These are phyloP conservation scores for Microsporum audouinii DNA, from an alignment of 2,329 filamentous ascomycete genomes.

Conservation along the genomic window DNA sequence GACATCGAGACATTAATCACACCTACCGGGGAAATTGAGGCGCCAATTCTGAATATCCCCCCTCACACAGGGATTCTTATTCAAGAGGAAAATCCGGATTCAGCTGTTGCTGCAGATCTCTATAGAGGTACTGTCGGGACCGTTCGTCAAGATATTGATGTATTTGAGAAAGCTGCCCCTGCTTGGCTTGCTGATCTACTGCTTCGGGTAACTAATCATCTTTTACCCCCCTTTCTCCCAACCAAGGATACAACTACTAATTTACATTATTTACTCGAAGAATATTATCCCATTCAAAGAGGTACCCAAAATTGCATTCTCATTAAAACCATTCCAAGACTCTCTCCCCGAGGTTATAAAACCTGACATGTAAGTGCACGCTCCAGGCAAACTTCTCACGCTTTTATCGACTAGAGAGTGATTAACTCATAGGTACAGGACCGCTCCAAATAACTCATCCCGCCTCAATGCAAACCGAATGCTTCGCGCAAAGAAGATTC, in stretches of 20 bases:
- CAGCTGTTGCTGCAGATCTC: slow-evolving; percentile 62
- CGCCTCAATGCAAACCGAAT: slow-evolving; percentile 93
- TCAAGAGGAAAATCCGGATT: slow-evolving; percentile 53
- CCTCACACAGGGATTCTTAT: slow-evolving; percentile 49
- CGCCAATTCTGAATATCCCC: slow-evolving; percentile 35
- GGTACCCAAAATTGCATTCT: slow-evolving; percentile 90
- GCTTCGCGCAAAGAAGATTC: slow-evolving; percentile 88
- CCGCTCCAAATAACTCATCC: slow-evolving; percentile 52
- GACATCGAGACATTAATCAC: slow-evolving; percentile 30
- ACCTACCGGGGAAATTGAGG: slow-evolving; percentile 35
- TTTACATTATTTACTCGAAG: slow-evolving; percentile 28
- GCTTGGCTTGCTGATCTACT: slow-evolving; percentile 88
- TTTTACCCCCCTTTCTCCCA: neutral
- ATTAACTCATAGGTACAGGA: neutral
- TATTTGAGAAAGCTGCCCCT: slow-evolving; percentile 75
- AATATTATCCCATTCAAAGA: slow-evolving; percentile 79
- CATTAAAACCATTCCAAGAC: slow-evolving; percentile 70
- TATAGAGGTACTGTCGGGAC: slow-evolving; percentile 80
- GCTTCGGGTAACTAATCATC: slow-evolving; percentile 44
- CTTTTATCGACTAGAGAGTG: neutral
- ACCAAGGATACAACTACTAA: neutral
- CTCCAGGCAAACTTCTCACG: neutral
- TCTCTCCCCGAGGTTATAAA: slow-evolving; percentile 62
- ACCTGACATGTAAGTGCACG: slow-evolving; percentile 49
- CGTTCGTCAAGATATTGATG: slow-evolving; percentile 63